These are phyloP conservation scores for Trametes villosa DNA, from an alignment of 768 basidiomycete genomes.

Conservation along the genomic window DNA sequence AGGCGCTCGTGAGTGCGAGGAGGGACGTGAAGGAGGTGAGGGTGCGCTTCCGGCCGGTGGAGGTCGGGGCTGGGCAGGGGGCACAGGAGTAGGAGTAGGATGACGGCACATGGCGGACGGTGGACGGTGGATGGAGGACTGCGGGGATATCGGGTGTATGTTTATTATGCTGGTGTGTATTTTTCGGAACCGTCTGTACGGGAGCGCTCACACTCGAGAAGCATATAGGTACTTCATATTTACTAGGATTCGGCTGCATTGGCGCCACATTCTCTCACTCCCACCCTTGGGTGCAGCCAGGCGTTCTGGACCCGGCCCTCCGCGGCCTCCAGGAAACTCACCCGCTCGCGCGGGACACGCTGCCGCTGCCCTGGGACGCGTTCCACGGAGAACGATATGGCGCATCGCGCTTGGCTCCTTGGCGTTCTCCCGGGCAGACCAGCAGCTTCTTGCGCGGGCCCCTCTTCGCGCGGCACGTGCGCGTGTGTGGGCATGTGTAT, in stretches of 20 bases:
- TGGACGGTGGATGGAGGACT: not conserved
- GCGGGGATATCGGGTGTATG: not conserved
- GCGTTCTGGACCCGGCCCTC: not conserved
- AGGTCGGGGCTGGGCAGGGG: not conserved
- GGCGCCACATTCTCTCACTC: no score
- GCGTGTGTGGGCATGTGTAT: conserved; percentile 6
- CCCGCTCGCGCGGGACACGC: not conserved
- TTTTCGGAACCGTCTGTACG: not conserved
- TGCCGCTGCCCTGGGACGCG: not conserved
- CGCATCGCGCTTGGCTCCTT: conserved; percentile 2
- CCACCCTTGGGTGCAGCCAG: no score
- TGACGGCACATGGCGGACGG: not conserved
- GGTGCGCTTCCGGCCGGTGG: conserved; percentile 58
- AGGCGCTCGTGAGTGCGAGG: conserved; percentile 55
- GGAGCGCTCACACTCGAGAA: not conserved
- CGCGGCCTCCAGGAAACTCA: no score
- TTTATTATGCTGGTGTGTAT: not conserved
- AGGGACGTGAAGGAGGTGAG: conserved; percentile 76
- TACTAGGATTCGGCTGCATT: not conserved
- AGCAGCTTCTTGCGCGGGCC: not conserved
- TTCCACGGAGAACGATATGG: not conserved
- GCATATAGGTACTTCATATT: not conserved
- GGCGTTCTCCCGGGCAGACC: not conserved
- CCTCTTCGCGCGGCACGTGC: not conserved
- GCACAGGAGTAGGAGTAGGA: not conserved